Evolutionary conservation across 257 asterid genomes (phyloP).

Genomic region (Petunia axillaris): DNA sequence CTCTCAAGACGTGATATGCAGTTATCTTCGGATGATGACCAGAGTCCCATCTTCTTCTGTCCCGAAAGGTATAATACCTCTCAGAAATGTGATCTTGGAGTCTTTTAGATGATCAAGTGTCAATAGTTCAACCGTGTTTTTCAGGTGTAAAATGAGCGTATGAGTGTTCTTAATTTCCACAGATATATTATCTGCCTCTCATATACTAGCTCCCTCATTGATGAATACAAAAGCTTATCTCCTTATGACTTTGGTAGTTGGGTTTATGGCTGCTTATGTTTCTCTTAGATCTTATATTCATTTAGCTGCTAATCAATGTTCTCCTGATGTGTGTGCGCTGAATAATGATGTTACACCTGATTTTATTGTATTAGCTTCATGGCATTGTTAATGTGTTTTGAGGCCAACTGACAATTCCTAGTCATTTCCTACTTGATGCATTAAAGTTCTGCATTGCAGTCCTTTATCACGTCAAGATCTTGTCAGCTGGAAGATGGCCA

Average conservation of each 20-base stretch:
- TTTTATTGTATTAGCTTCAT: background rate
- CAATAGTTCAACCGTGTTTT: conserved; percentile 15
- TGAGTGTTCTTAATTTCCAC: conserved; percentile 14
- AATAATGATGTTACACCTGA: background rate
- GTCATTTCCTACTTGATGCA: conserved; percentile 26
- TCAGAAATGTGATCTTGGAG: conserved; percentile 18
- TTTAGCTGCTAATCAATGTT: conserved; percentile 20
- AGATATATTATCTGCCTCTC: background rate
- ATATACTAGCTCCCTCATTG: conserved; percentile 18
- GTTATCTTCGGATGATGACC: conserved; percentile 62
- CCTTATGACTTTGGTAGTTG: background rate
- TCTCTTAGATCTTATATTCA: background rate
- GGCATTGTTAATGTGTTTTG: conserved; percentile 9
- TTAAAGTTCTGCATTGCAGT: conserved; percentile 49
- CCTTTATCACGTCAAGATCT: conserved; percentile 96
- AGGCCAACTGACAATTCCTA: conserved; percentile 26
- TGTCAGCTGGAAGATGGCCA: conserved; percentile 97
- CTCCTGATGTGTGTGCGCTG: background rate
- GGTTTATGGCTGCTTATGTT: background rate
- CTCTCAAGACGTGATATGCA: conserved; percentile 92
- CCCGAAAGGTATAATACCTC: conserved; percentile 73
- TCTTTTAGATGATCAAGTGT: conserved; percentile 24
- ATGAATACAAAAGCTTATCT: background rate
- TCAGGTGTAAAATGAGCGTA: background rate
- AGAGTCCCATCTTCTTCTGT: conserved; percentile 66